A percentile compares a stretch with the other conserved stretches of the same genome.
phyloP scores from a whole-genome alignment of 352 stramenopile genomes.

The Pythium scleroteichum region DNA sequence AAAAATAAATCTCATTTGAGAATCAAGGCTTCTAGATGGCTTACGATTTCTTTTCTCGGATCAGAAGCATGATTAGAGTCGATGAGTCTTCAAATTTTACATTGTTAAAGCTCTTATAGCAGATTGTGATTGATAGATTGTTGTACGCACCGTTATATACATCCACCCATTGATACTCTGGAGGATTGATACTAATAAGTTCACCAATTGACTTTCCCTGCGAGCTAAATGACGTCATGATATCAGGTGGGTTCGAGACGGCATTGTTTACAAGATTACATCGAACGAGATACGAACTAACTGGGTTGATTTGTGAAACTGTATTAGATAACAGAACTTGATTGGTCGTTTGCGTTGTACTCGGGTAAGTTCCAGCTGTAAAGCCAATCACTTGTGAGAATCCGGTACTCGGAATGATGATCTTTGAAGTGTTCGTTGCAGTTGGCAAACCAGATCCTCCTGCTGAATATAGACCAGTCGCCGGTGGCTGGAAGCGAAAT shows the following conservation, averaged over 20 bases:
- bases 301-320: constrained; percentile 8
- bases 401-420: constrained; percentile 8
- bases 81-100: constrained; percentile 8
- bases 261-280: constrained; percentile 16
- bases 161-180: constrained; percentile 13
- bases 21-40: constrained; percentile 13
- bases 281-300: constrained; percentile 9
- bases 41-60: constrained; percentile 8
- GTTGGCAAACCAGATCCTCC: constrained; percentile 32
- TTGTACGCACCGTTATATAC: constrained; percentile 18
- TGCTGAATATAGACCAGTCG: constrained; percentile 28
- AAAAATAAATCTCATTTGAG: constrained; percentile 29
- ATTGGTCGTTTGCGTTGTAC: constrained; percentile 7
- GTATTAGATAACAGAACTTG: constrained; percentile 13
- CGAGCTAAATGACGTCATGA: constrained; percentile 10
- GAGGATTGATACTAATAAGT: constrained; percentile 8
- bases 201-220: constrained; percentile 14
- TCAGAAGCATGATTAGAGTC: constrained; percentile 10
- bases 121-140: constrained; percentile 4
- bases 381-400: constrained; percentile 14
- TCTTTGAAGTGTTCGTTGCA: constrained; percentile 14
- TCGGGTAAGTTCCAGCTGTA: constrained; percentile 7
- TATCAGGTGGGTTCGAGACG: constrained; percentile 14
- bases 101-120: constrained; percentile 9
- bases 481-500: constrained; percentile 20